Evolutionary conservation across 2,329 filamentous ascomycete genomes (phyloP).

Genomic region (Xylaria polymorpha): DNA sequence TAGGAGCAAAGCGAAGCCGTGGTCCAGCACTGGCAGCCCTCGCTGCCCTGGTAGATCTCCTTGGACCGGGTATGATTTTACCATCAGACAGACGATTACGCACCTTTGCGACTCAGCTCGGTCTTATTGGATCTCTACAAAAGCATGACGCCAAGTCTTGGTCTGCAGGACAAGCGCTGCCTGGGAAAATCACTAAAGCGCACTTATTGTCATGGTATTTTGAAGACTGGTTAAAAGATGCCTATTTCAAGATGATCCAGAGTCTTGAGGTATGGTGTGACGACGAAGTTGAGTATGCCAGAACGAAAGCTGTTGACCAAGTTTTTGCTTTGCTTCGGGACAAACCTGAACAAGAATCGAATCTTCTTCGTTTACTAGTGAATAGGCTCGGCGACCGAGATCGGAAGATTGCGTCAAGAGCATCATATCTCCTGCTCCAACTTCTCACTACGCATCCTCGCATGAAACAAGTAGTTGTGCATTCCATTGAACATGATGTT

Average conservation of each 20-base stretch:
- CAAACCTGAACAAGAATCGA: constrained; percentile 97
- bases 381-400: constrained; percentile 97
- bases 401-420: constrained; percentile 92
- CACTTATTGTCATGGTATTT: constrained; percentile 91
- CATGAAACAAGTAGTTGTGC: constrained; percentile 92
- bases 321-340: constrained; percentile 92
- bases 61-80: constrained; percentile 87
- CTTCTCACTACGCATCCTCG: constrained; percentile 87
- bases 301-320: constrained; percentile 87
- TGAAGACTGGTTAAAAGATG: constrained; percentile 94
- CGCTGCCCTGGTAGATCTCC: constrained; percentile 90
- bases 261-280: constrained; percentile 92
- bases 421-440: constrained; percentile 93
- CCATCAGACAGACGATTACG: constrained; percentile 84
- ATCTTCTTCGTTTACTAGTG: constrained; percentile 87
- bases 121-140: constrained; percentile 76
- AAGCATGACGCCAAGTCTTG: constrained; percentile 68
- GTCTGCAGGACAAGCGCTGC: constrained; percentile 76
- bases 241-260: constrained; percentile 93
- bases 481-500: constrained; percentile 86
- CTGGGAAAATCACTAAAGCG: constrained; percentile 76
- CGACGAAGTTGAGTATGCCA: constrained; percentile 94
- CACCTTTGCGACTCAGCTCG: constrained; percentile 82
- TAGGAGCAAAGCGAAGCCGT: constrained; percentile 94
- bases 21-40: constrained; percentile 93